Evolutionary conservation across 2,329 filamentous ascomycete species (phyloP).

Genomic region (Beauveria asiatica): DNA sequence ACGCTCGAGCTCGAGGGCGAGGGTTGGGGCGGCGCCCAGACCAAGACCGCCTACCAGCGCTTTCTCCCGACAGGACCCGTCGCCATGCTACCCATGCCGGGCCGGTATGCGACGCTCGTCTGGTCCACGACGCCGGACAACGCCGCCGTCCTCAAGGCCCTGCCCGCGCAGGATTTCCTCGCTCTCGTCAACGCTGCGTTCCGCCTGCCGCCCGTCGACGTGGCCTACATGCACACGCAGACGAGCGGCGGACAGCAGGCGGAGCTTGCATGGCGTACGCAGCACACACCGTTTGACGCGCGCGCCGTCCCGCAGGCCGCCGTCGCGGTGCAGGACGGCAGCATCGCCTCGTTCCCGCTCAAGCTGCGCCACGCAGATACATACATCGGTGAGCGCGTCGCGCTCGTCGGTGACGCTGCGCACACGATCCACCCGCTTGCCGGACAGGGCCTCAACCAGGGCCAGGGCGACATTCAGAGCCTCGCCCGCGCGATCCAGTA

Average conservation of each 20-base stretch:
- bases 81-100: conserved; percentile 82
- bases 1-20: conserved; percentile 65
- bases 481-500: conserved; percentile 67
- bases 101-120: conserved; percentile 74
- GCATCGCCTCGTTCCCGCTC: conserved; percentile 82
- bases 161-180: conserved; percentile 64
- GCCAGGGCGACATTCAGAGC: conserved; percentile 78
- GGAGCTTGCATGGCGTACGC: conserved; percentile 77
- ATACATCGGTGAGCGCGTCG: conserved; percentile 84
- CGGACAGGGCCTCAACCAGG: conserved; percentile 90
- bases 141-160: conserved; percentile 68
- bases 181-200: conserved; percentile 93
- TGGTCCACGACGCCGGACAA: conserved; percentile 87
- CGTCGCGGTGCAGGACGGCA: conserved; percentile 65
- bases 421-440: conserved; percentile 93
- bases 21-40: conserved; percentile 43
- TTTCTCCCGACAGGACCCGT: conserved; percentile 90
- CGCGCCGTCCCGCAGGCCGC: conserved; percentile 57
- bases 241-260: conserved; percentile 46
- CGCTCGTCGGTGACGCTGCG: conserved; percentile 86
- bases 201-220: conserved; percentile 67
- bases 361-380: conserved; percentile 89
- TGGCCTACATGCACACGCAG: conserved; percentile 71
- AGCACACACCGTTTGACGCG: conserved; percentile 54
- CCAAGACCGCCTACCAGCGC: conserved; percentile 82